These are phyloP conservation scores for Colletotrichum orchidophilum DNA, from an alignment of 2,329 filamentous ascomycete genomes.

Conservation along the genomic window DNA sequence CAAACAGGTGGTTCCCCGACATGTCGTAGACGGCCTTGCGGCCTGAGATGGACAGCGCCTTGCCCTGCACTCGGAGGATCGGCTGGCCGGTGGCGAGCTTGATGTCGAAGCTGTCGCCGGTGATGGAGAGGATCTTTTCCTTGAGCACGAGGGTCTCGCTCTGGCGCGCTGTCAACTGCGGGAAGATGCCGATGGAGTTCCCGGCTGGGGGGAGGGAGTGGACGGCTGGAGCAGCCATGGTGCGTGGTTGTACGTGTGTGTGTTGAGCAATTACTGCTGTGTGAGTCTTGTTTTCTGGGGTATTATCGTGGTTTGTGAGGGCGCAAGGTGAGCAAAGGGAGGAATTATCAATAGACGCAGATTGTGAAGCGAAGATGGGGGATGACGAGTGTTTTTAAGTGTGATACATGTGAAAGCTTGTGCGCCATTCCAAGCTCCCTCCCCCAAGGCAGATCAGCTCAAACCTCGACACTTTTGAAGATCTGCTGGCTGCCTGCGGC, in stretches of 20 bases:
- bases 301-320: background rate
- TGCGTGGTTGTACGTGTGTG: too few relatives aligned
- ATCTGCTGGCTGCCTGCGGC: background rate
- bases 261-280: background rate
- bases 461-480: background rate
- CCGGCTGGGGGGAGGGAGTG: conserved; percentile 40
- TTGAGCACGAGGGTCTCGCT: conserved; percentile 64
- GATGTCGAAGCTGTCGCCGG: conserved; percentile 72
- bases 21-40: conserved; percentile 67
- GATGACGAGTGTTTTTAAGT: background rate
- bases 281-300: background rate
- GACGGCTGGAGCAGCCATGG: background rate
- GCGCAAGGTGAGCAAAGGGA: background rate
- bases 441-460: background rate
- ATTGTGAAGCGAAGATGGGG: background rate
- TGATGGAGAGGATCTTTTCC: conserved; percentile 69
- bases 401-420: background rate
- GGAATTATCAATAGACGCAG: too few relatives aligned
- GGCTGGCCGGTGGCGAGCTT: conserved; percentile 62
- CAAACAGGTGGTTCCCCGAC: conserved; percentile 64
- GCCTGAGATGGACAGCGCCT: conserved; percentile 59
- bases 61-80: conserved; percentile 66
- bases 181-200: conserved; percentile 51
- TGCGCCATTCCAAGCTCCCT: background rate
- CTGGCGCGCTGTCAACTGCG: conserved; percentile 47